Evolutionary conservation across 2,329 filamentous ascomycete species (phyloP).

Genomic region (Cladosporium cucumerinum): DNA sequence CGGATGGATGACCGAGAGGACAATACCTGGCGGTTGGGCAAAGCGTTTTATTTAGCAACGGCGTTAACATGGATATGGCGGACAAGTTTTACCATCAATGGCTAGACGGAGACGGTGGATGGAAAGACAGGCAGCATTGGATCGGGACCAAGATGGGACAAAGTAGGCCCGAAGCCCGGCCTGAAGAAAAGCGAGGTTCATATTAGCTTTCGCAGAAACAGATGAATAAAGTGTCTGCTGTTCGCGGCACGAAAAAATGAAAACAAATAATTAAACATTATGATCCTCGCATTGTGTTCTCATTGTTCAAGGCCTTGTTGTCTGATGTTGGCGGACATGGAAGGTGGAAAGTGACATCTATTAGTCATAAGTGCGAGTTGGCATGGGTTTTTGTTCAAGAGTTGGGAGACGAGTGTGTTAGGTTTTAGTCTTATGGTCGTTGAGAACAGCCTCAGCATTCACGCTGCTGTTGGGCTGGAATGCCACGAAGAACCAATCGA

Average conservation of each 20-base stretch:
- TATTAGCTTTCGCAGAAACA: neutral
- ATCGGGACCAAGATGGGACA: neutral
- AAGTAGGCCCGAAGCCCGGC: neutral
- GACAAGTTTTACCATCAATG: neutral
- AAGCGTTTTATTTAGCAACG: slow-evolving; percentile 38
- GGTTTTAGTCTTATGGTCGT: neutral
- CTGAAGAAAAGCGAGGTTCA: neutral
- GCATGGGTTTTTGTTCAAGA: neutral
- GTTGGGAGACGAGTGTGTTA: neutral
- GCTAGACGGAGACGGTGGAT: neutral
- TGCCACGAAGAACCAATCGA: neutral
- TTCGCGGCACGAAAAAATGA: neutral
- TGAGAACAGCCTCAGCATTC: neutral
- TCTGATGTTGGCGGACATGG: neutral
- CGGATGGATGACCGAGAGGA: slow-evolving; percentile 8
- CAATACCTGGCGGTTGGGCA: slow-evolving; percentile 21
- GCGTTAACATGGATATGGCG: slow-evolving; percentile 31
- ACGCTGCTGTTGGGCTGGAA: neutral
- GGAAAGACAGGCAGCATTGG: neutral
- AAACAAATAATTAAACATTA: neutral
- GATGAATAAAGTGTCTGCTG: neutral
- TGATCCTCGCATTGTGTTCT: neutral
- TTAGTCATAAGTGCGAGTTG: neutral
- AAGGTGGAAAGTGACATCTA: neutral
- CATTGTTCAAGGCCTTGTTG: neutral